Evolutionary conservation across 352 stramenopile species (phyloP).

Genomic region (Pythium guiyangense): DNA sequence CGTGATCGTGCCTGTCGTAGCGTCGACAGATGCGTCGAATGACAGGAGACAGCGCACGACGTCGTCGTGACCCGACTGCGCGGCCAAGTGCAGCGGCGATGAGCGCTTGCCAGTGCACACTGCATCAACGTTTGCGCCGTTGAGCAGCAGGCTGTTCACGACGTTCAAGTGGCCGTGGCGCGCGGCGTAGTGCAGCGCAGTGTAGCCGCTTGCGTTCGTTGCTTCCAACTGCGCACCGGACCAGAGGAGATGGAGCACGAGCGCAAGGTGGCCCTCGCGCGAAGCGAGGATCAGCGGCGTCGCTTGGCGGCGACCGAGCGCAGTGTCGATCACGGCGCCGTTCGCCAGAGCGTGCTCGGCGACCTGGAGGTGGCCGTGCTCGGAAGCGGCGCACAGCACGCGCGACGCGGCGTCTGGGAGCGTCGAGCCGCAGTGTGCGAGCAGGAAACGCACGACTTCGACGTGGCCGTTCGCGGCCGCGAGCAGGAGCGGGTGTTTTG

Average conservation of each 20-base stretch:
- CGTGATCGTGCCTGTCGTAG: constrained; percentile 34
- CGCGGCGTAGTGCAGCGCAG: constrained; percentile 42
- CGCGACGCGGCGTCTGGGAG: constrained; percentile 31
- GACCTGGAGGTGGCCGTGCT: constrained; percentile 48
- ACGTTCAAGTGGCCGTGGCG: constrained; percentile 51
- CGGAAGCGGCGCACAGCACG: constrained; percentile 37
- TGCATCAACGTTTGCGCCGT: constrained; percentile 43
- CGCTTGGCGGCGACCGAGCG: constrained; percentile 24
- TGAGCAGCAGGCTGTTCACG: constrained; percentile 49
- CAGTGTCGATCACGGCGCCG: constrained; percentile 30
- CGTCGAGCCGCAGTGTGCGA: constrained; percentile 30
- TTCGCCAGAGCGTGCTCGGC: constrained; percentile 41
- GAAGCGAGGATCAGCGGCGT: constrained; percentile 45
- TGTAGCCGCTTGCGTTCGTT: constrained; percentile 39
- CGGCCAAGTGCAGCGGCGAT: constrained; percentile 38
- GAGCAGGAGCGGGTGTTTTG: constrained; percentile 35
- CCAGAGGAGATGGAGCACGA: constrained; percentile 51
- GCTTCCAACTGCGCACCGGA: constrained; percentile 36
- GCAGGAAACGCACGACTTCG: constrained; percentile 38
- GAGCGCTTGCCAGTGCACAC: constrained; percentile 27
- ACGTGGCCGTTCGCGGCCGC: constrained; percentile 39
- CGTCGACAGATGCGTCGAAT: constrained; percentile 43
- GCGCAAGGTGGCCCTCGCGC: constrained; percentile 35
- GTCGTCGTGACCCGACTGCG: constrained; percentile 42
- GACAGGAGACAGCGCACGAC: constrained; percentile 47